These are phyloP conservation scores for Cupressus sempervirens DNA, from an alignment of 75 land plant species.

Conservation along the genomic window DNA sequence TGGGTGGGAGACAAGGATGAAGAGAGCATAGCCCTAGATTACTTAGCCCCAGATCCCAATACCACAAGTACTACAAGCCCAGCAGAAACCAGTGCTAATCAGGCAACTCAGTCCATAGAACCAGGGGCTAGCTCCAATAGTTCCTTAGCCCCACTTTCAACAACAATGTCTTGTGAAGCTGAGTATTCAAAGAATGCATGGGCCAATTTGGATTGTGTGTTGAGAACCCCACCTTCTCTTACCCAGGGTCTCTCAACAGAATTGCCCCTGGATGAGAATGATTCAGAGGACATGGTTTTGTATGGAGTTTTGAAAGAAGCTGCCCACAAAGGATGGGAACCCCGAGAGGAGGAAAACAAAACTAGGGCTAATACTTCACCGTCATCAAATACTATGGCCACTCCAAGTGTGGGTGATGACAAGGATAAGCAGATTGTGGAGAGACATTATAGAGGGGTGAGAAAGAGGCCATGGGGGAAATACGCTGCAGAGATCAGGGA, in stretches of 20 bases:
- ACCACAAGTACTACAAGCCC: too few species aligned
- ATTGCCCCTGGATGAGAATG: constrained; percentile 31
- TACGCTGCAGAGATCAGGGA: constrained; percentile 41
- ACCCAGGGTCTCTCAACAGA: neutral
- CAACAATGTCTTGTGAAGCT: neutral
- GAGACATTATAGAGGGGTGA: constrained; percentile 34
- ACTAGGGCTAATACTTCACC: neutral
- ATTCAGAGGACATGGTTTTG: constrained; percentile 33
- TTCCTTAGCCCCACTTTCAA: neutral
- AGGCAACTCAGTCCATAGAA: neutral
- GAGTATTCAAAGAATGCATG: neutral
- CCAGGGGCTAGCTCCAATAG: too few species aligned
- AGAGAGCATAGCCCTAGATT: neutral
- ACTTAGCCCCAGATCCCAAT: neutral
- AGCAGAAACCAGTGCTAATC: neutral
- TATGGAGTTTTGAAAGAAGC: constrained; percentile 25
- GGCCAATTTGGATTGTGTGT: neutral
- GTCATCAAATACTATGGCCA: neutral
- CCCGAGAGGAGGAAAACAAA: neutral
- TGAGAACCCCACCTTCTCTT: neutral
- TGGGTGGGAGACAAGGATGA: neutral
- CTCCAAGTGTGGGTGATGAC: neutral
- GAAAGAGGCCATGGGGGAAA: constrained; percentile 49
- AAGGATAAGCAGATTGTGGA: neutral
- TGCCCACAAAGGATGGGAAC: constrained; percentile 15